These are phyloP conservation scores for Stephanodiscus triporus DNA, from an alignment of 108 stramenopile species.

Conservation along the genomic window DNA sequence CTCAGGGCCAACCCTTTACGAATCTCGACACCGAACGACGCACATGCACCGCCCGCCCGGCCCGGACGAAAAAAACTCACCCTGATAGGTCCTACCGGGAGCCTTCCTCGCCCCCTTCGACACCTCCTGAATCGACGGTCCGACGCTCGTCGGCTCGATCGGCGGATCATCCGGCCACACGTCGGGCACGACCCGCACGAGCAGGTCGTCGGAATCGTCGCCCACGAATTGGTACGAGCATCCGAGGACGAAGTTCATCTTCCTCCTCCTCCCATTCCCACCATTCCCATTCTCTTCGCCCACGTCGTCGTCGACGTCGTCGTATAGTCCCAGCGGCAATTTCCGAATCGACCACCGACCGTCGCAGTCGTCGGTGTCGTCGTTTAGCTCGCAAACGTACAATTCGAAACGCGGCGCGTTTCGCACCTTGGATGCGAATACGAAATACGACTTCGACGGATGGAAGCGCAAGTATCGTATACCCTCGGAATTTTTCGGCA, in stretches of 20 bases:
- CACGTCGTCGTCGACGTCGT: neutral
- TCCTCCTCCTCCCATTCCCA: neutral
- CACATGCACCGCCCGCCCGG: neutral
- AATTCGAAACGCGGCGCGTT: constrained; percentile 36
- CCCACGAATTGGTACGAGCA: constrained; percentile 34
- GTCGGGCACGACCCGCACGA: constrained; percentile 24
- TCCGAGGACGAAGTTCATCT: constrained; percentile 38
- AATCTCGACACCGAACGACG: no score
- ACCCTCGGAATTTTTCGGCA: constrained; percentile 38
- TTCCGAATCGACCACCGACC: neutral
- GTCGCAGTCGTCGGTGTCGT: neutral
- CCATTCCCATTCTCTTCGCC: neutral
- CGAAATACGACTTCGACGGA: constrained; percentile 24
- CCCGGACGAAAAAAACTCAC: no score
- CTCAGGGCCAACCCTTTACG: no score
- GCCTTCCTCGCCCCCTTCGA: constrained; percentile 35
- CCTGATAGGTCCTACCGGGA: constrained; percentile 50
- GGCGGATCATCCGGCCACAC: constrained; percentile 14
- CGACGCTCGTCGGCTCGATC: constrained; percentile 23
- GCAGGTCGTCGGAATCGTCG: constrained; percentile 12
- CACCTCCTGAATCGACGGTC: constrained; percentile 37
- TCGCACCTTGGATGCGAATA: constrained; percentile 40
- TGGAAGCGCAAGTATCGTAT: constrained; percentile 38
- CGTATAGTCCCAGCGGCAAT: no score
- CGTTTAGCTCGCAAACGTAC: constrained; percentile 25